Conservation (phyloP, 495 filamentous ascomycete genomes). For the Annulohypoxylon stygium region DNA sequence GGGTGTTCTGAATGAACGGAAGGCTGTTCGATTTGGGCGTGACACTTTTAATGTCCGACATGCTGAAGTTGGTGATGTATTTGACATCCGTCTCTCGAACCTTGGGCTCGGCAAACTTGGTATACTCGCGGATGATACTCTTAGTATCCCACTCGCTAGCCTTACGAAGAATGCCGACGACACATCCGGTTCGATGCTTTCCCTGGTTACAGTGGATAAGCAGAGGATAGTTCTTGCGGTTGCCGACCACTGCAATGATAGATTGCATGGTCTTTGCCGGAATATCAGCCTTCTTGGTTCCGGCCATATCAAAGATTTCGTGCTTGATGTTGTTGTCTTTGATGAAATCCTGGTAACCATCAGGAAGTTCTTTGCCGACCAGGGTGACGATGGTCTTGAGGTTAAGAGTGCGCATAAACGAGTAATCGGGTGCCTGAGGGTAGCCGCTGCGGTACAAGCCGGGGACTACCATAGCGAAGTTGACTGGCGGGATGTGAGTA, state of each 20-base stretch:
- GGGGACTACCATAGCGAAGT: conserved; percentile 74
- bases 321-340: conserved; percentile 73
- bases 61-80: conserved; percentile 61
- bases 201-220: conserved; percentile 92
- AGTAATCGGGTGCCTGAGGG: conserved; percentile 72
- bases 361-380: conserved; percentile 72
- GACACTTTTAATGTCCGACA: conserved; percentile 39
- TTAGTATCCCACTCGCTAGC: conserved; percentile 69
- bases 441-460: conserved; percentile 84
- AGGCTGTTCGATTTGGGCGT: background rate
- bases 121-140: conserved; percentile 75
- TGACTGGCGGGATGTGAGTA: conserved; percentile 60
- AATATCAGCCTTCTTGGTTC: conserved; percentile 79
- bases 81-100: conserved; percentile 64
- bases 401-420: conserved; percentile 71
- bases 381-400: conserved; percentile 86
- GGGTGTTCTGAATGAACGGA: conserved; percentile 24
- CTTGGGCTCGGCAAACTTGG: conserved; percentile 74
- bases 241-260: conserved; percentile 73
- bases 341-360: conserved; percentile 72
- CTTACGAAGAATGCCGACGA: conserved; percentile 78
- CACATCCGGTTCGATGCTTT: conserved; percentile 89
- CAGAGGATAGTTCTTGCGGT: conserved; percentile 77
- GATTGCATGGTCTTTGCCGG: conserved; percentile 71
- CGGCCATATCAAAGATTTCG: conserved; percentile 74